Evolutionary conservation across 2,329 filamentous ascomycete genomes (phyloP).

Genomic region (Botryotinia calthae): DNA sequence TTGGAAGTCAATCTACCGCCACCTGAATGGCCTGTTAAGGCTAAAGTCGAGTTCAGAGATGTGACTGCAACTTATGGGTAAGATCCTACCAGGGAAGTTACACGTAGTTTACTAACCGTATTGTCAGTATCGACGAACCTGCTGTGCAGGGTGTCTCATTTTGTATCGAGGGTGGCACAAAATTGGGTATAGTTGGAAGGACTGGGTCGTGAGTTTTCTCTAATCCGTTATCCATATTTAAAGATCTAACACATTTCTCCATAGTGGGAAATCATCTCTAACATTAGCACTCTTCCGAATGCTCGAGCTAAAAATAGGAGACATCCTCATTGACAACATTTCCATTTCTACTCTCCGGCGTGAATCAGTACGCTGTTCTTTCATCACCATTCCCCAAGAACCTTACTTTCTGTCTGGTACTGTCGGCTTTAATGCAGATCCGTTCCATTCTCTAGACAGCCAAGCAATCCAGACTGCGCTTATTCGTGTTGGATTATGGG

Average conservation of each 20-base stretch:
- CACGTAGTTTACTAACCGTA: conserved; percentile 4
- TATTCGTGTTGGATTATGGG: conserved; percentile 46
- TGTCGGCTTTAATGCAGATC: conserved; percentile 42
- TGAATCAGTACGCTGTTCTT: conserved; percentile 41
- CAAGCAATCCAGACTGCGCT: conserved; percentile 46
- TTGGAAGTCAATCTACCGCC: conserved; percentile 20
- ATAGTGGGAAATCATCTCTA: conserved; percentile 47
- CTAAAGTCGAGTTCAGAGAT: conserved; percentile 28
- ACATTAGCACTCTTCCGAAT: conserved; percentile 55
- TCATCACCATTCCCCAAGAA: conserved; percentile 47
- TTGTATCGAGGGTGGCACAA: conserved; percentile 49
- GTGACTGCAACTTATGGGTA: conserved; percentile 32
- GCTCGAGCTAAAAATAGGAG: conserved; percentile 71
- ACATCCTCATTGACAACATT: conserved; percentile 44
- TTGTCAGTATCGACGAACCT: conserved; percentile 22
- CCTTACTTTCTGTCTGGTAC: conserved; percentile 43
- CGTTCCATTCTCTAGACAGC: conserved; percentile 39
- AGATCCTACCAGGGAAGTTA: not conserved
- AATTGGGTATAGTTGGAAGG: conserved; percentile 51
- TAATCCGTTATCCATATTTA: not conserved
- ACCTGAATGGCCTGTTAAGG: conserved; percentile 28
- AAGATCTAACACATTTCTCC: not conserved
- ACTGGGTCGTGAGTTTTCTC: conserved; percentile 30
- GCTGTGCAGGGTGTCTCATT: conserved; percentile 41
- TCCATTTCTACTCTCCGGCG: conserved; percentile 43